Conservation (phyloP, 257 asterid species). For the Gentiana dahurica region DNA sequence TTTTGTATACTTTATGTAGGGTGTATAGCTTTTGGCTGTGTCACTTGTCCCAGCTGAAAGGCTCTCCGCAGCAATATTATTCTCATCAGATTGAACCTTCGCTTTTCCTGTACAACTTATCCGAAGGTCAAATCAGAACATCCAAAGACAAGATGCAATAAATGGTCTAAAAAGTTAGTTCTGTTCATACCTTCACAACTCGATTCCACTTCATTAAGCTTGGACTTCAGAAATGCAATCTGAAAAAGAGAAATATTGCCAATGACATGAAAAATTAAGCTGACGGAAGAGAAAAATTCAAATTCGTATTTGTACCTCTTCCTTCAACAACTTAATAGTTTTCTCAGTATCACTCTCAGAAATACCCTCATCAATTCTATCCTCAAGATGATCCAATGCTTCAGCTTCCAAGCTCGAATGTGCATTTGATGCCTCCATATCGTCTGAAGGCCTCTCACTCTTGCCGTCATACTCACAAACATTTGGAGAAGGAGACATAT, state of each 20-base stretch:
- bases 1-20: conserved; percentile 67
- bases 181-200: conserved; percentile 30
- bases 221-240: conserved; percentile 56
- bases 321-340: conserved; percentile 34
- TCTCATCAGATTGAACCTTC: conserved; percentile 15
- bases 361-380: conserved; percentile 22
- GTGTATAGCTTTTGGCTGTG: conserved; percentile 56
- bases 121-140: conserved; percentile 3
- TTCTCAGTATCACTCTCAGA: conserved; percentile 32
- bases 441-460: conserved; percentile 11
- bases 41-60: conserved; percentile 27
- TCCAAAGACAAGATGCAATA: conserved; percentile 3
- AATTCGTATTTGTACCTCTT: conserved; percentile 49
- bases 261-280: conserved; percentile 15
- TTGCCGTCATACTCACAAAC: conserved; percentile 14
- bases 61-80: conserved; percentile 27
- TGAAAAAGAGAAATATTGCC: conserved; percentile 21
- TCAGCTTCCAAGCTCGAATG: conserved; percentile 21
- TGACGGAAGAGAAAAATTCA: conserved; percentile 8
- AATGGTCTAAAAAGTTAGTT: not conserved
- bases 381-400: conserved; percentile 26
- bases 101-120: conserved; percentile 29
- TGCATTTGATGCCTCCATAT: conserved; percentile 16
- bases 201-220: conserved; percentile 47
- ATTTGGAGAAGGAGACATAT: conserved; percentile 27